These are phyloP conservation scores for Odonthalia washingtoniensis DNA, from an alignment of 31 red algal genomes.

Conservation along the genomic window DNA sequence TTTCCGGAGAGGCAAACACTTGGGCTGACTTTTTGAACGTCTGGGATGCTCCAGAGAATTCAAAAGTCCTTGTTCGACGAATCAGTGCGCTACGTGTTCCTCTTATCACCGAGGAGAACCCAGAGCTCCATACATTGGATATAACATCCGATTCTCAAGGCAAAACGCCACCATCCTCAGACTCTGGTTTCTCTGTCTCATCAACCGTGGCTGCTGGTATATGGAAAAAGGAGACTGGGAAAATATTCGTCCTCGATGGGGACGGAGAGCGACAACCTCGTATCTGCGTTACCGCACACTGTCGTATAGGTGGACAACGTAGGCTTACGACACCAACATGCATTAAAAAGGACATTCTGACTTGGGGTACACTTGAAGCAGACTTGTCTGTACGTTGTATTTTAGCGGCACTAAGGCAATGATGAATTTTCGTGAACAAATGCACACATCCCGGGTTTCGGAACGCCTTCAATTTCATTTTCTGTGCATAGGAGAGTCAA, in stretches of 20 bases:
- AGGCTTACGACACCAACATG: background rate
- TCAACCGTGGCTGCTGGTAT: background rate
- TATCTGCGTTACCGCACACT: conserved; percentile 34
- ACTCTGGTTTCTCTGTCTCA: background rate
- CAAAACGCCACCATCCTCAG: background rate
- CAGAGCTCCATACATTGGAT: background rate
- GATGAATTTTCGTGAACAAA: background rate
- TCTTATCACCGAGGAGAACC: background rate
- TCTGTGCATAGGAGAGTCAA: conserved; percentile 31
- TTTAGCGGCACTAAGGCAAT: conserved; percentile 7
- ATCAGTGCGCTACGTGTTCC: background rate
- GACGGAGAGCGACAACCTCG: conserved; percentile 35
- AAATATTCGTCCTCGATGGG: background rate
- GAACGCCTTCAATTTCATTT: conserved; percentile 34
- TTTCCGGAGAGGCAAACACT: conserved; percentile 29
- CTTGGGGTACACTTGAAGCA: conserved; percentile 31
- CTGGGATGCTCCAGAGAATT: conserved; percentile 19
- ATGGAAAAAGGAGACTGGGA: background rate
- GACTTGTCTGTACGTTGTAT: conserved; percentile 42
- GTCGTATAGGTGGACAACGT: conserved; percentile 37
- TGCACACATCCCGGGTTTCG: conserved; percentile 13
- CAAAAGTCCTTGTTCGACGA: background rate
- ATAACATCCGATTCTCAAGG: background rate
- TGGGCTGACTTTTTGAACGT: conserved; percentile 57
- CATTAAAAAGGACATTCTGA: conserved; percentile 19